Evolutionary conservation across 371 early-diverging fungal genomes (phyloP).

Genomic region (Thermomucor indicae-seudaticae): DNA sequence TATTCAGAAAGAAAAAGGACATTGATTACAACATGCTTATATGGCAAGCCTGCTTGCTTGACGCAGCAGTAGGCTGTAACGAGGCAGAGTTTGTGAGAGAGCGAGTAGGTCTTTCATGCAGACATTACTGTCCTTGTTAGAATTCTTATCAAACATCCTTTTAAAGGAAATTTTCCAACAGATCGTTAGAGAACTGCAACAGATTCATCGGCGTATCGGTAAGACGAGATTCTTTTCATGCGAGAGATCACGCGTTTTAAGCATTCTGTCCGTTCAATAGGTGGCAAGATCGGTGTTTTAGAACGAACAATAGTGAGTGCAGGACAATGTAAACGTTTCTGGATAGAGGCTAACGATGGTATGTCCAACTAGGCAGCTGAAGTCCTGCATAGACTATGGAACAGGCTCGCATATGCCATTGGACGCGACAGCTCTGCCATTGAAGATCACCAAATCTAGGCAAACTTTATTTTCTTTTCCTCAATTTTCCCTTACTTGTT

Average conservation of each 20-base stretch:
- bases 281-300: not conserved
- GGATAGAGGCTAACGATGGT: not conserved
- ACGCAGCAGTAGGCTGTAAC: conserved; percentile 26
- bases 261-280: not conserved
- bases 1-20: conserved; percentile 11
- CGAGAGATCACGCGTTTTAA: not conserved
- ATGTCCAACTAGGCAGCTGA: conserved; percentile 28
- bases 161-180: not conserved
- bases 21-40: conserved; percentile 22
- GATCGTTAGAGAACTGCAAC: not conserved
- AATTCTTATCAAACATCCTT: not conserved
- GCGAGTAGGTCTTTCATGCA: conserved; percentile 6
- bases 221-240: not conserved
- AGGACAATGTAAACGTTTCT: conserved; percentile 20
- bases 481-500: not conserved
- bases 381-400: conserved; percentile 34
- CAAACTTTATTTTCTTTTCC: not conserved
- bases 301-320: conserved; percentile 20
- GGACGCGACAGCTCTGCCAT: conserved; percentile 11
- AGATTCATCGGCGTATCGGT: not conserved
- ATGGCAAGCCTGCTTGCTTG: conserved; percentile 16
- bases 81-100: conserved; percentile 21
- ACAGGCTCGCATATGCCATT: conserved; percentile 23
- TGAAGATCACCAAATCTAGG: conserved; percentile 12
- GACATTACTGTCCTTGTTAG: not conserved